These are phyloP conservation scores for Cornus florida DNA, from an alignment of 148 eudicot species.

Conservation along the genomic window DNA sequence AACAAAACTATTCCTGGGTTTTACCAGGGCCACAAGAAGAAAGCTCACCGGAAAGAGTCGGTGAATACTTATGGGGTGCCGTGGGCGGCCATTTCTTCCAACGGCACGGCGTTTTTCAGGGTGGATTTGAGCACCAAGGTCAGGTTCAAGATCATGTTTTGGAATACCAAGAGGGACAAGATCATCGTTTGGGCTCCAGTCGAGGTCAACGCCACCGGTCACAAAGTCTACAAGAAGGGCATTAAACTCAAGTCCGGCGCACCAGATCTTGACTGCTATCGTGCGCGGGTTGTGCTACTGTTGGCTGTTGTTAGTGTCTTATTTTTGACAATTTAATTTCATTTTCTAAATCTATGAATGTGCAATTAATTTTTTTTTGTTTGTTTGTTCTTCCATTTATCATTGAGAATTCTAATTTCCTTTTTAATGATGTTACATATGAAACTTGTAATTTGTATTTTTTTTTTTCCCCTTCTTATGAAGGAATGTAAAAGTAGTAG, in stretches of 20 bases:
- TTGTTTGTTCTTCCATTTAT: too few species aligned
- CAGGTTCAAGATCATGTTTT: constrained; percentile 49
- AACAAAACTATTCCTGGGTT: constrained; percentile 29
- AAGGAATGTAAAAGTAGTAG: too few species aligned
- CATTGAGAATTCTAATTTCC: neutral
- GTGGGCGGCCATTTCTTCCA: constrained; percentile 24
- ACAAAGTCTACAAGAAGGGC: constrained; percentile 39
- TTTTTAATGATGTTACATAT: neutral
- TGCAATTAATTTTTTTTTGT: too few species aligned
- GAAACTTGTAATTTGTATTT: neutral
- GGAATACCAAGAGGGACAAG: constrained; percentile 53
- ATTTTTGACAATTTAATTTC: too few species aligned
- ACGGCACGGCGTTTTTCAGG: constrained; percentile 41
- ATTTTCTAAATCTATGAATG: too few species aligned
- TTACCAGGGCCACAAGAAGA: constrained; percentile 65
- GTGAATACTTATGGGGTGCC: constrained; percentile 27
- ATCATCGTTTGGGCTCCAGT: constrained; percentile 44
- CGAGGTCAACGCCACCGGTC: constrained; percentile 37
- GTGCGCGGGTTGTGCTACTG: neutral
- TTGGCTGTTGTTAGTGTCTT: neutral
- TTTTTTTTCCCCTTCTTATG: neutral
- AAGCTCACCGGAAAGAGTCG: constrained; percentile 30
- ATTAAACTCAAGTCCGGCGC: constrained; percentile 47
- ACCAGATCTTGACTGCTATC: constrained; percentile 11
- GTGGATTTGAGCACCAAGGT: constrained; percentile 59